Base-by-base conservation (phyloP, 2,329 filamentous ascomycete genomes). In the Fusarium cicatricum region DNA sequence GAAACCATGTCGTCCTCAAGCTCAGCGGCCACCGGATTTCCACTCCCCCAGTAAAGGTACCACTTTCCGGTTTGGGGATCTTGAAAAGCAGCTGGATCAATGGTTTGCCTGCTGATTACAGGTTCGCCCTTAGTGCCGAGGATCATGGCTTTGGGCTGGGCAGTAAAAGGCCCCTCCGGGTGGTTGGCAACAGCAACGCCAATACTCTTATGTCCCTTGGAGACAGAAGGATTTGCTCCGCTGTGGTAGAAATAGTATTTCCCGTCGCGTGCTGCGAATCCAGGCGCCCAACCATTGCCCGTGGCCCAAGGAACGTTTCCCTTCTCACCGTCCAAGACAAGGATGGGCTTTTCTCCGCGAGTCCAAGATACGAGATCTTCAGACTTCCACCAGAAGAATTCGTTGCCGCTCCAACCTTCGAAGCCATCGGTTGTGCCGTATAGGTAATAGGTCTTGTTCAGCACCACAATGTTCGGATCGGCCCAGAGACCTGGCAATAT, bases 241-340 rank as follows among this genome's bases (percentile, higher is more conserved):
- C 75, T 80, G 71, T 87, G 88, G 71, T 86, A 88, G 23, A 89
- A 82, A 64, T 86, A 88, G 72, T 84, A 89, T 72, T 85, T 86
- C 0, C 83, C 84, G 53, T 83, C 76, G 43, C 83, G 84, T 42
- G 76, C 72, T 1, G 84, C 83, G 3, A 87, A 86, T 45, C 86
- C 85, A 0, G 87, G 87, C 0, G 86, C 86, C 86, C 87, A 89
- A 4, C 87, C 81, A 63, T 88, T 87, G 55, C 87, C 87, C 1
- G 77, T 81, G 0, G 85, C 85, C 87, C 87, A 89, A 2, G 85
- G 85, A 1, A 89, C 79, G 52, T 87, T 80, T 11, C 79, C 78
- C 19, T 66, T 70, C 0, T 72, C 70, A n/a, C 78, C 78, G 36
- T 81, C 74, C 2, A 82, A 74, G 0, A 72, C 75, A 16, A 82